Evolutionary conservation across 768 basidiomycete genomes (phyloP), one percentile per base, ranked within the genome.

Genomic region (Chlorophyllum brunneum): DNA sequence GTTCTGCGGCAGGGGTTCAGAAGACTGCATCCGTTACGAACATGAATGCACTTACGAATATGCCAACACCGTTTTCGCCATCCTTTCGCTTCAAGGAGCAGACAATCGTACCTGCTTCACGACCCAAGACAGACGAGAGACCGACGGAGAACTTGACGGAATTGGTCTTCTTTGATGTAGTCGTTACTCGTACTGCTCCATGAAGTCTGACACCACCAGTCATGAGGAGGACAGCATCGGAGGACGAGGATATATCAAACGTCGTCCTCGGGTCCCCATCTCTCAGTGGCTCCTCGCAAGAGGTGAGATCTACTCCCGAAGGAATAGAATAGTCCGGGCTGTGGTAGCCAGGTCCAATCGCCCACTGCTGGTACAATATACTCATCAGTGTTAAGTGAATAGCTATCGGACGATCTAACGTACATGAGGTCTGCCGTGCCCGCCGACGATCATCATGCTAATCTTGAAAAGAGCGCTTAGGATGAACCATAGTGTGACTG

Each of bases 41-140:
- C 9, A 30, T 22, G 11, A 10, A 10, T 3, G 10, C 30, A 33
- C 51, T 53, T 15, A 53, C 51, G 26, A 53, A 53, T 5, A 53
- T 46, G 2, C 51, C 51, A 26, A 53, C 51, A 23, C 51, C 51
- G 11, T 9, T 29, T 20, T 53, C 51, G 13, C 51, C 51, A 30
- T 53, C 34, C 16, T 16, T 30, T 23, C 51, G 34, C 9, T 31
- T 46, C 16, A 53, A 5, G 30, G 37, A 22, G 13, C 51, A 53
- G 27, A 40, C 51, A 20, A 53, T 53, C 0, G 51, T 53, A 39
- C 46, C 36, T 3, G 26, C 37, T 16, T 26, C 29, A 16, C 26
- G 8, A 18, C 24, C 18, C 4, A 10, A 4, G 4, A 16, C 9
- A 26, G 42, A 13, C 24, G 16, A 27, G 10, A 44, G 43, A 2